Evolutionary conservation across 768 basidiomycete species (phyloP), one percentile per base, ranked within the genome.

Genomic region (Mycena alexandri): DNA sequence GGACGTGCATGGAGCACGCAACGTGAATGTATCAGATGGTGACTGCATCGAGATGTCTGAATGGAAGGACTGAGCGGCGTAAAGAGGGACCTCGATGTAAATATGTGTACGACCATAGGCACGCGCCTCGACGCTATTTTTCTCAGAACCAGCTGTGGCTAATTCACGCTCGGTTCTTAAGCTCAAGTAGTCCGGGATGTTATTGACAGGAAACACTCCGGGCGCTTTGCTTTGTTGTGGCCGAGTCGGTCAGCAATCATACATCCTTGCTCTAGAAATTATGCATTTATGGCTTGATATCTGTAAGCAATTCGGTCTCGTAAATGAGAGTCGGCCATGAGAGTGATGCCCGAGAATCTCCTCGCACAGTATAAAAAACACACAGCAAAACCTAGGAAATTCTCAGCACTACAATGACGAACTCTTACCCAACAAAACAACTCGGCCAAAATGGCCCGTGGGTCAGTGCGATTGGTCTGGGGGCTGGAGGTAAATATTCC

Each of bases 1-100:
- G 2, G 74, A 73, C n/a, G 71, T 55, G 17, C 57, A 44, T 6
- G 72, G 75, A 13, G 65, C 60, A 11, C 68, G 75, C 2, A 57
- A 72, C 52, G 5, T 46, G 3, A 33, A 1, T 10, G 6, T 61
- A 9, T 53, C 63, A 2, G 16, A 60, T n/a, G n/a, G n/a, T n/a
- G n/a, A n/a, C n/a, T n/a, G n/a, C n/a, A n/a, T 69, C 41, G 68
- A 52, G 24, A 58, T 69, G 41, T 38, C 52, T 5, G 63, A 62
- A 25, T 65, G 69, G 60, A 61, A 48, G 41, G 42, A 55, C n/a
- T 29, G 29, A 29, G 29, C 29, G 6, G 29, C 29, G 6, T 6
- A 29, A 29, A 29, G 29, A 29, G 29, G 29, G 29, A 29, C 29
- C 29, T 29, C 29, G 29, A 29, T 6, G 29, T 6, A 29, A 29